Conservation (phyloP, 2,329 filamentous ascomycete genomes). For the Didymella arachidicola region DNA sequence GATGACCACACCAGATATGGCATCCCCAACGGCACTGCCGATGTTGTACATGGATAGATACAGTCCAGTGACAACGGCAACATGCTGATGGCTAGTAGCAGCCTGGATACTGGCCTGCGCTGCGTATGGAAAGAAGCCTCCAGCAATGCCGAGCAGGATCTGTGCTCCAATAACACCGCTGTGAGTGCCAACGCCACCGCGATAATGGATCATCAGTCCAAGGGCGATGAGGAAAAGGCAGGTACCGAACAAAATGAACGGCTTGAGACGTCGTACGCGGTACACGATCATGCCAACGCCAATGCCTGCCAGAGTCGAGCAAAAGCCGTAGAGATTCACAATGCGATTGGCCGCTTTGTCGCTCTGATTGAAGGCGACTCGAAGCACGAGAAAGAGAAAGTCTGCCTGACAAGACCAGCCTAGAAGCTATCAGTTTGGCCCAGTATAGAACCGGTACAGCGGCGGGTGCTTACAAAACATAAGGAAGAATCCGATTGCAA, state of each 20-base stretch:
- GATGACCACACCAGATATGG: slow-evolving; percentile 70
- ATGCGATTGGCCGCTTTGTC: slow-evolving; percentile 66
- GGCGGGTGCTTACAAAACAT: slow-evolving; percentile 23
- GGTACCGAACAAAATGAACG: slow-evolving; percentile 68
- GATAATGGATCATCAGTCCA: slow-evolving; percentile 68
- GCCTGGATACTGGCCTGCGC: slow-evolving; percentile 61
- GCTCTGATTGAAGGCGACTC: slow-evolving; percentile 68
- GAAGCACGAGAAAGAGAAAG: slow-evolving; percentile 69
- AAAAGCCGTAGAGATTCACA: slow-evolving; percentile 65
- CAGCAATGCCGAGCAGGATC: slow-evolving; percentile 68
- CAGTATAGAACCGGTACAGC: no score
- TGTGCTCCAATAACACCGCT: slow-evolving; percentile 69
- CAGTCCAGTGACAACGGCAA: slow-evolving; percentile 70
- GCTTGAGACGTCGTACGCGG: slow-evolving; percentile 65
- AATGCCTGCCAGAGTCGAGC: slow-evolving; percentile 65
- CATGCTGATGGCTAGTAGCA: slow-evolving; percentile 61
- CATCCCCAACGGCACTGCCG: slow-evolving; percentile 67
- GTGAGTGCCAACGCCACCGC: slow-evolving; percentile 60
- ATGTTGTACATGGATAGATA: slow-evolving; percentile 71
- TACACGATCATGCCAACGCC: slow-evolving; percentile 64
- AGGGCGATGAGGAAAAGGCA: slow-evolving; percentile 69
- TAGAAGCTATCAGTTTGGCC: slow-evolving; percentile 3
- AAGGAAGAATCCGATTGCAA: slow-evolving; percentile 60
- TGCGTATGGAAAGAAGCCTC: slow-evolving; percentile 67
- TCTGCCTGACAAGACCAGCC: slow-evolving; percentile 62